Evolutionary conservation across 2,329 filamentous ascomycete genomes (phyloP).

Genomic region (Fusarium sp.): DNA sequence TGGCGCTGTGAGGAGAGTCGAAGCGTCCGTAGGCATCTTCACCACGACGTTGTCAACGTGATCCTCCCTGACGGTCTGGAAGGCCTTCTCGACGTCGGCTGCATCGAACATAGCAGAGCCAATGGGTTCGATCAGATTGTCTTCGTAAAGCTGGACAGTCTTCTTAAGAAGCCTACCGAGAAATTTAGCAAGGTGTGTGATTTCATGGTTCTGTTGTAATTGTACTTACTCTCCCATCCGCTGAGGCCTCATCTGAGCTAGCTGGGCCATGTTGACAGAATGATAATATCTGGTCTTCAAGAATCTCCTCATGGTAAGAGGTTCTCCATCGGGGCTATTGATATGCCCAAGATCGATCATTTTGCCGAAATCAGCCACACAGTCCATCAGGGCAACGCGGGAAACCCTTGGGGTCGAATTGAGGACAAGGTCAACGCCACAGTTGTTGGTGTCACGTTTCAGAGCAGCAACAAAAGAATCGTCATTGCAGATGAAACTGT

Average conservation of each 20-base stretch:
- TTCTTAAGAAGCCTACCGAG: not conserved
- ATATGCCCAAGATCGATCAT: constrained; percentile 4
- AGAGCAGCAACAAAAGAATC: not conserved
- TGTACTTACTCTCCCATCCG: not conserved
- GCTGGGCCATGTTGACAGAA: not conserved
- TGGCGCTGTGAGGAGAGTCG: not conserved
- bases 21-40: not conserved
- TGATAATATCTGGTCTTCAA: not conserved
- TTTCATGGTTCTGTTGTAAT: not conserved
- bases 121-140: not conserved
- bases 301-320: not conserved
- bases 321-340: no score
- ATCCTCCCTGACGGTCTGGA: not conserved
- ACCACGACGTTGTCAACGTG: not conserved
- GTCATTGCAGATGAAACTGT: constrained; percentile 4
- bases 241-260: not conserved
- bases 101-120: not conserved
- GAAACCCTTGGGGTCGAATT: not conserved
- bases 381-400: not conserved
- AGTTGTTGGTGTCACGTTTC: not conserved
- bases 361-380: constrained; percentile 10
- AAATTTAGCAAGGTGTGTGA: not conserved
- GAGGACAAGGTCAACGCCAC: not conserved
- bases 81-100: not conserved
- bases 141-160: not conserved